A percentile compares a stretch with the other conserved stretches of the same genome.
Conservation (phyloP, 2,329 filamentous ascomycete genomes). For the Bipolaris gigantea region DNA sequence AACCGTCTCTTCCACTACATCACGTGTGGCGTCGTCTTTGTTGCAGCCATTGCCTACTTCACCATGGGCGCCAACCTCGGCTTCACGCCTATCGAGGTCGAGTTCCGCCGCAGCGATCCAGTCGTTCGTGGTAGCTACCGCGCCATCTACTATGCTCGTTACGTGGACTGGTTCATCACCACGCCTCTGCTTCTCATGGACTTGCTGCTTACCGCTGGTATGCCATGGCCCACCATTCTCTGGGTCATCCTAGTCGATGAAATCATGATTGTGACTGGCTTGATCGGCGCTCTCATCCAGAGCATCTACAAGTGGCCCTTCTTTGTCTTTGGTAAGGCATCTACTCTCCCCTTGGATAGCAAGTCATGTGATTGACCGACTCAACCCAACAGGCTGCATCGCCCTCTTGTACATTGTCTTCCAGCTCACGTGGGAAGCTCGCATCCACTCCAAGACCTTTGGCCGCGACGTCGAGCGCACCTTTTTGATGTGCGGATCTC, state of each 20-base stretch:
- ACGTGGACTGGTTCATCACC: constrained; percentile 67
- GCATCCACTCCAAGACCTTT: constrained; percentile 58
- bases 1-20: constrained; percentile 68
- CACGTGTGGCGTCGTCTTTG: constrained; percentile 60
- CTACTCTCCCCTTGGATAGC: too few relatives aligned
- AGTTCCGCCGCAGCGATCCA: constrained; percentile 55
- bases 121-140: constrained; percentile 57
- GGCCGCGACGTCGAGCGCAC: constrained; percentile 57
- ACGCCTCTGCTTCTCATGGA: constrained; percentile 66
- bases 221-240: constrained; percentile 66
- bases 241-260: constrained; percentile 64
- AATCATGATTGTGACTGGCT: constrained; percentile 68
- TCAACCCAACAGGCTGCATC: constrained; percentile 33
- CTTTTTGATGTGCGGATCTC: constrained; percentile 60
- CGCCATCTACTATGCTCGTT: constrained; percentile 68
- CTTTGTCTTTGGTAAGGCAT: constrained; percentile 55
- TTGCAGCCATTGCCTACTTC: constrained; percentile 66
- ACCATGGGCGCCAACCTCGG: constrained; percentile 68
- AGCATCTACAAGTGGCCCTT: constrained; percentile 71
- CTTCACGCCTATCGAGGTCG: constrained; percentile 63
- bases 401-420: constrained; percentile 63
- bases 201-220: constrained; percentile 64
- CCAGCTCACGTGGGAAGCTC: constrained; percentile 60
- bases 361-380: neutral
- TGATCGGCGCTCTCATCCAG: constrained; percentile 65